Conservation (phyloP, 805 yeast species). For the Teunomyces pallodes region DNA sequence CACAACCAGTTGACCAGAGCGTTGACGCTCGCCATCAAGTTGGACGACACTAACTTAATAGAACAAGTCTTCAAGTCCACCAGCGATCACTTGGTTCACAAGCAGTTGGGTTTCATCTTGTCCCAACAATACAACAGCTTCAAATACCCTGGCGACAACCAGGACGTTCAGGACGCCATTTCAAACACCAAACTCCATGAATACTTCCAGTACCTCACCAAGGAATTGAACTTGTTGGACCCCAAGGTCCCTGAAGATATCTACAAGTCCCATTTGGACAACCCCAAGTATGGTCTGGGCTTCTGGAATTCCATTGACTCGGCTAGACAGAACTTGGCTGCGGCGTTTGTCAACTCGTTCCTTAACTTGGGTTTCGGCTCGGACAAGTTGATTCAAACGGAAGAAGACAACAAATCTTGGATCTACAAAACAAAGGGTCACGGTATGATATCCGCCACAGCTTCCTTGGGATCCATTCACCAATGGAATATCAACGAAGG, state of each 20-base stretch:
- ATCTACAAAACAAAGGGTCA: constrained; percentile 87
- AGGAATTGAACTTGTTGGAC: constrained; percentile 82
- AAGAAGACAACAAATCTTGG: constrained; percentile 73
- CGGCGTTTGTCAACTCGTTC: constrained; percentile 90
- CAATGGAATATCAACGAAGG: constrained; percentile 93
- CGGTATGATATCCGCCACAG: constrained; percentile 90
- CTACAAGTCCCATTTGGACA: constrained; percentile 87
- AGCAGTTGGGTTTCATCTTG: constrained; percentile 87
- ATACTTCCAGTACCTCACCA: constrained; percentile 73
- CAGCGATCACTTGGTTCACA: constrained; percentile 67
- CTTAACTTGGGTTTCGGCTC: constrained; percentile 87
- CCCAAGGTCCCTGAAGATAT: constrained; percentile 95
- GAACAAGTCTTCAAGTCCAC: constrained; percentile 81
- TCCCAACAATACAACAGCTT: constrained; percentile 85
- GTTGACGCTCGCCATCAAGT: constrained; percentile 79
- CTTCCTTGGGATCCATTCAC: constrained; percentile 83
- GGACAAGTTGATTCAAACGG: constrained; percentile 76
- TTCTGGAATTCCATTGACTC: constrained; percentile 66
- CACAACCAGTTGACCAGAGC: constrained; percentile 87
- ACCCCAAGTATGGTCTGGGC: constrained; percentile 55
- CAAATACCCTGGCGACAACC: constrained; percentile 56
- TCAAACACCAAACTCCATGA: constrained; percentile 77
- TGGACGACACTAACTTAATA: constrained; percentile 78
- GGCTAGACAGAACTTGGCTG: constrained; percentile 92
- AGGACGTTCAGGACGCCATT: constrained; percentile 78